A percentile compares a stretch with the other conserved stretches of the same genome.
phyloP scores from a whole-genome alignment of 352 stramenopile genomes.

The Pythium guiyangense region DNA sequence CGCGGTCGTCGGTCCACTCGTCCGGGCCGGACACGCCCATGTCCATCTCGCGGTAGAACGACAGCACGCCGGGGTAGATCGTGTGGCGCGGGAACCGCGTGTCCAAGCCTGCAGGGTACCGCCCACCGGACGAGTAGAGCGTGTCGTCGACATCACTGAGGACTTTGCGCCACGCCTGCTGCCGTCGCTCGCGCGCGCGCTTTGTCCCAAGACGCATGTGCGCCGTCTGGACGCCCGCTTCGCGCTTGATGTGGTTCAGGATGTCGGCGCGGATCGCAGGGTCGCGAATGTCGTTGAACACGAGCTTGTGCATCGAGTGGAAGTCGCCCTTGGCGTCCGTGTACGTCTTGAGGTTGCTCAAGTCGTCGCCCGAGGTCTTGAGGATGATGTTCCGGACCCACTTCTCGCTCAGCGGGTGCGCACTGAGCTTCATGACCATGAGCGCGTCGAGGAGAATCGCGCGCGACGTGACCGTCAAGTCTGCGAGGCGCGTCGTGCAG shows the following conservation, averaged over 20 bases:
- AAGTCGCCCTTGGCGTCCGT: constrained; percentile 97
- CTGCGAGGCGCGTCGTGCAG: constrained; percentile 88
- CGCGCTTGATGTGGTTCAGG: constrained; percentile 92
- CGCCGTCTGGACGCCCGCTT: constrained; percentile 92
- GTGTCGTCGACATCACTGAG: constrained; percentile 99
- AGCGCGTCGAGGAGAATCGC: constrained; percentile 94
- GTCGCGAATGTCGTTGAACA: constrained; percentile 95
- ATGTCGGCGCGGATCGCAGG: constrained; percentile 89
- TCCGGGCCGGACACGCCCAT: constrained; percentile 89
- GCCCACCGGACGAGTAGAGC: constrained; percentile 92
- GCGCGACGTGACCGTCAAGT: constrained; percentile 90
- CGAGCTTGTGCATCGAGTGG: constrained; percentile 96
- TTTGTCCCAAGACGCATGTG: constrained; percentile 92
- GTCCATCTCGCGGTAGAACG: constrained; percentile 97
- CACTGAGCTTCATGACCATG: constrained; percentile 96
- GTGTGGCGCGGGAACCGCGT: constrained; percentile 89
- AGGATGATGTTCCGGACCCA: constrained; percentile 97
- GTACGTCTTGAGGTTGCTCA: constrained; percentile 96
- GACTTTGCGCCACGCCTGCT: constrained; percentile 96
- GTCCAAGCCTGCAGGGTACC: constrained; percentile 95
- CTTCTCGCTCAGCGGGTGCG: constrained; percentile 91
- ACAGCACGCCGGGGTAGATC: constrained; percentile 97
- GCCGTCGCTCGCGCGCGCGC: constrained; percentile 61
- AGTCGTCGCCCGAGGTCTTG: constrained; percentile 93
- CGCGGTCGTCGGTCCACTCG: constrained; percentile 82